Conservation (phyloP, 106 monocot genomes). For the Gastrodia elata region DNA sequence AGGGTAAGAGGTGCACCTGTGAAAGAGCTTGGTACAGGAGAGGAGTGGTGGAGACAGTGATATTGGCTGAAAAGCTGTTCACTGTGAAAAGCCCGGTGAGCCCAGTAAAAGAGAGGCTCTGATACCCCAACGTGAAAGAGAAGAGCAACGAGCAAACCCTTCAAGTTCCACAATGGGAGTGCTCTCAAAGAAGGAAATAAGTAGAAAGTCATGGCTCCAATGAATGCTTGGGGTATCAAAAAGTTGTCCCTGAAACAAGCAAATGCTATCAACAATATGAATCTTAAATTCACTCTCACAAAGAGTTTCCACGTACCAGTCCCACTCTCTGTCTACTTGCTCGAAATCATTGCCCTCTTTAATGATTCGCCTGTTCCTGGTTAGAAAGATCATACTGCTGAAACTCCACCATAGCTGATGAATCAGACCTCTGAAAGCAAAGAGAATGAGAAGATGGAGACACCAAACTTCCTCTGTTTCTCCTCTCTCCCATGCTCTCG, state of each 20-base stretch:
- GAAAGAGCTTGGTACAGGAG: constrained; percentile 46
- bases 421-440: constrained; percentile 24
- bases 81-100: constrained; percentile 59
- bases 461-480: constrained; percentile 24
- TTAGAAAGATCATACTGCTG: constrained; percentile 66
- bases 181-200: constrained; percentile 24
- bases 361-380: constrained; percentile 35
- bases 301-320: constrained; percentile 42
- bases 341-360: constrained; percentile 54
- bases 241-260: constrained; percentile 70
- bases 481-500: constrained; percentile 38
- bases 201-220: constrained; percentile 43
- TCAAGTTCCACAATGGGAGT: constrained; percentile 44
- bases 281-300: not conserved
- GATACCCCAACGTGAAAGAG: constrained; percentile 15
- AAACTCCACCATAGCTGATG: constrained; percentile 40
- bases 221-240: constrained; percentile 50
- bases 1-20: constrained; percentile 41
- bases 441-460: constrained; percentile 50
- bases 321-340: constrained; percentile 77
- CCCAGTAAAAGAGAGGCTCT: constrained; percentile 23
- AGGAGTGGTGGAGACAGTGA: constrained; percentile 76
- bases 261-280: not conserved
- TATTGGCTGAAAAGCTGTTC: constrained; percentile 41
- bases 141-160: constrained; percentile 4